Percentiles rank a stretch among this genome's conserved stretches.
These are phyloP conservation scores for Corymbia maculata DNA, from an alignment of 345 rosid species.

Conservation along the genomic window DNA sequence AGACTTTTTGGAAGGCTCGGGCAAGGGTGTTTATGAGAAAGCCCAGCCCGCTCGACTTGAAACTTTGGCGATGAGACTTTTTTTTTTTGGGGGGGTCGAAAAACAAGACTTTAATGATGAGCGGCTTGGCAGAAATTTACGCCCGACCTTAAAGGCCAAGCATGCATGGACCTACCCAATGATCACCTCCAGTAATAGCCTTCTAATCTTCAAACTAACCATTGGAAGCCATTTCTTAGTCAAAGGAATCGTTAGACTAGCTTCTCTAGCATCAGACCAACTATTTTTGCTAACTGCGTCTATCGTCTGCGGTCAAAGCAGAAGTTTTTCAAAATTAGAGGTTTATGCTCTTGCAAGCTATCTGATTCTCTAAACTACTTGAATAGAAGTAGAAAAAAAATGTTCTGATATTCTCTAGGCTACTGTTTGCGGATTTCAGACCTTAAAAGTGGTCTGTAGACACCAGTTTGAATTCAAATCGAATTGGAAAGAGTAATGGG, in stretches of 20 bases:
- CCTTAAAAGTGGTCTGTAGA: not conserved
- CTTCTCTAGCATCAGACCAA: not conserved
- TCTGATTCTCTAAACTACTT: not conserved
- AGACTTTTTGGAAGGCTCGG: not conserved
- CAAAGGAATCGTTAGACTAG: not conserved
- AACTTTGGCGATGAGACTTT: not conserved
- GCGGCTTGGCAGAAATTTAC: not conserved
- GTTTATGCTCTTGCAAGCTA: not conserved
- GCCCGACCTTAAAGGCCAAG: not conserved
- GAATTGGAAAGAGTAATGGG: not conserved
- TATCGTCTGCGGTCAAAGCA: not conserved
- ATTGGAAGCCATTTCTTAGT: not conserved
- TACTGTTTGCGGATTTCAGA: not conserved
- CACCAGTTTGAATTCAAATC: not conserved
- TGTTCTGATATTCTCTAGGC: not conserved
- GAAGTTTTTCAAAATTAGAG: not conserved
- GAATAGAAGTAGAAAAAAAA: not conserved
- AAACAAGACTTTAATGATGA: not conserved
- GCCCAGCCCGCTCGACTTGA: not conserved
- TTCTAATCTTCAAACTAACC: not conserved
- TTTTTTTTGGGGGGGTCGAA: not conserved
- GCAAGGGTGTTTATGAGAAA: not conserved
- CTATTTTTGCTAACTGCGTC: not conserved
- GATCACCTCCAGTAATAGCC: not conserved
- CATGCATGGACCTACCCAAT: not conserved